Conservation (phyloP, 2,329 filamentous ascomycete species). For the Fusarium nisikadoi region DNA sequence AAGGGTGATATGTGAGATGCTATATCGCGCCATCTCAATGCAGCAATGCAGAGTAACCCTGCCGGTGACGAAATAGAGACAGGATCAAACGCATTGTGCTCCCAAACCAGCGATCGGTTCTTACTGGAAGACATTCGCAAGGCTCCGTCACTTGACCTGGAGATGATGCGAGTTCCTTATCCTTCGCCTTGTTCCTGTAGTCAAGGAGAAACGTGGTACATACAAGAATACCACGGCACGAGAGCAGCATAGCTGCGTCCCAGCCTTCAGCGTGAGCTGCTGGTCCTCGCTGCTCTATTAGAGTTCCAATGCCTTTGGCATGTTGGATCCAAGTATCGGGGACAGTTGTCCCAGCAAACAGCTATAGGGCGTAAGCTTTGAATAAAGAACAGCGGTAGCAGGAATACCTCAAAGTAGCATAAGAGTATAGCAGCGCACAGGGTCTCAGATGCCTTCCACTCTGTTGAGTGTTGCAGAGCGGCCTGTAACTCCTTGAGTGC, state of each 20-base stretch:
- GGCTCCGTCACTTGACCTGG: slow-evolving; percentile 29
- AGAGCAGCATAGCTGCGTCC: slow-evolving; percentile 52
- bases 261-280: slow-evolving; percentile 49
- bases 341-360: slow-evolving; percentile 54
- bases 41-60: slow-evolving; percentile 38
- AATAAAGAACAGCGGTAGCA: not conserved
- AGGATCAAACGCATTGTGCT: slow-evolving; percentile 8
- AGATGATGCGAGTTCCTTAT: slow-evolving; percentile 20
- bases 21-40: slow-evolving; percentile 44
- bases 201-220: slow-evolving; percentile 27
- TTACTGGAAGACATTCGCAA: not conserved
- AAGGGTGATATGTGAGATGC: slow-evolving; percentile 41
- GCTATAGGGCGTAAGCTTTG: slow-evolving; percentile 41
- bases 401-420: slow-evolving; percentile 53
- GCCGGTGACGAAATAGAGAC: slow-evolving; percentile 30
- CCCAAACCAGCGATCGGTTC: slow-evolving; percentile 6
- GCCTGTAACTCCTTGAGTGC: slow-evolving; percentile 50
- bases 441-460: slow-evolving; percentile 55
- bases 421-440: slow-evolving; percentile 55
- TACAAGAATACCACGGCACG: slow-evolving; percentile 53
- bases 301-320: slow-evolving; percentile 51
- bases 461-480: slow-evolving; percentile 50
- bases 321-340: slow-evolving; percentile 54
- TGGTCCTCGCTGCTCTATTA: slow-evolving; percentile 54
- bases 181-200: slow-evolving; percentile 3